Percentiles rank a stretch among this genome's conserved stretches.
phyloP scores from a whole-genome alignment of 2,329 filamentous ascomycete genomes.

The Pseudocercospora musae region DNA sequence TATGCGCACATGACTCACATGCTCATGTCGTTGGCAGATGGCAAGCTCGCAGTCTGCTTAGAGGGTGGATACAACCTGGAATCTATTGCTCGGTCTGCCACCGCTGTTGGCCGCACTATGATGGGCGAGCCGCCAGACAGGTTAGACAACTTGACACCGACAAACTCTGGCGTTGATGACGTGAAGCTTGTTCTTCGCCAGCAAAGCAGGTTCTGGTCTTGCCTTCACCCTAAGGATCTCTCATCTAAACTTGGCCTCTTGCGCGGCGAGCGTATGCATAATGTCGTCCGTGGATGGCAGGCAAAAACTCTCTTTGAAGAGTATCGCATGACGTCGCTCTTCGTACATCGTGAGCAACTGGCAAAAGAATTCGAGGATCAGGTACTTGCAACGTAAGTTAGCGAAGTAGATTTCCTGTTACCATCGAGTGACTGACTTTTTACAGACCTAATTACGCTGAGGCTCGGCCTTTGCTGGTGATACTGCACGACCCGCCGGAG shows the following conservation, averaged over 20 bases:
- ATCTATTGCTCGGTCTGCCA: slow-evolving; percentile 87
- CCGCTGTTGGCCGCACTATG: slow-evolving; percentile 85
- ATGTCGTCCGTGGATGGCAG: slow-evolving; percentile 76
- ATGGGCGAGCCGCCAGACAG: slow-evolving; percentile 89
- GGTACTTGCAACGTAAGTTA: slow-evolving; percentile 34
- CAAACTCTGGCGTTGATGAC: slow-evolving; percentile 52
- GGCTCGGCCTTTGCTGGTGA: slow-evolving; percentile 68
- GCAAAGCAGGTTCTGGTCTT: slow-evolving; percentile 76
- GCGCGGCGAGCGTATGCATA: slow-evolving; percentile 66
- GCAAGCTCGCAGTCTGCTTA: slow-evolving; percentile 86
- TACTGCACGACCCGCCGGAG: slow-evolving; percentile 71
- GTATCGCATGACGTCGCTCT: slow-evolving; percentile 74
- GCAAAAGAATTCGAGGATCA: slow-evolving; percentile 31
- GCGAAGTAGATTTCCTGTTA: background rate
- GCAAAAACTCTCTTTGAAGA: slow-evolving; percentile 67
- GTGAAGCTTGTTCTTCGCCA: slow-evolving; percentile 56
- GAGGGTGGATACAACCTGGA: slow-evolving; percentile 94
- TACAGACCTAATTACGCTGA: slow-evolving; percentile 61
- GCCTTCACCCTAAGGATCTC: slow-evolving; percentile 66
- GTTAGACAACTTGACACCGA: slow-evolving; percentile 47
- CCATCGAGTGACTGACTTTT: slow-evolving; percentile 11
- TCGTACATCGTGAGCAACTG: slow-evolving; percentile 66
- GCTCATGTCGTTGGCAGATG: slow-evolving; percentile 90
- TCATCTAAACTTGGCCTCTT: slow-evolving; percentile 32
- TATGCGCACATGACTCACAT: slow-evolving; percentile 99